Base-by-base conservation (phyloP, 108 stramenopile species). In the Conticribra weissflogii region DNA sequence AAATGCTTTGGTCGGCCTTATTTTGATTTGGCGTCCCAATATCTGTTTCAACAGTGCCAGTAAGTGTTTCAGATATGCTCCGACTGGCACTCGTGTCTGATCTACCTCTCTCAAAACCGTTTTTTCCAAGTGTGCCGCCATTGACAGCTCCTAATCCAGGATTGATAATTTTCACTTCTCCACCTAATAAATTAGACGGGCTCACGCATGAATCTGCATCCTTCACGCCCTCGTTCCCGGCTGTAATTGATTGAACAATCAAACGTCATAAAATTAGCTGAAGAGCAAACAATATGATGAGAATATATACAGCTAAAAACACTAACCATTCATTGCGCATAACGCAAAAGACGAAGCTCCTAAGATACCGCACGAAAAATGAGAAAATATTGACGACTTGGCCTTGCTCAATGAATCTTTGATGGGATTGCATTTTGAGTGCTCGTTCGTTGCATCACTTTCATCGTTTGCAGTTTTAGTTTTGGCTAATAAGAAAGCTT, bases 301-400 rank as follows among this genome's bases (percentile, higher is more conserved):
- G n/a, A 21, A 30, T 16, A 45, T 45, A 14, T 45, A 45, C 9
- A 9, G 16, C 14, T 14, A 14, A 53, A 16, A 30, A n/a, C 2
- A 24, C 54, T 58, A 51, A 63, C 68, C 76, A 25, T 72, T 63
- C 49, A 64, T 9, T 29, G 78, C 65, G 16, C 78, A 79, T 24
- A 66, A 67, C 9, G 56, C 67, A 36, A 72, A 80, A 23, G 79
- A 80, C 50, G 79, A 80, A 15, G 79, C 67, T 28, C 58, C 57
- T n/a, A 68, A 54, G 1, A 72, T 5, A 14, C 56, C 67, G 45
- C 79, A 80, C 1, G 71, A 34, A 27, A 80, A 68, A 16, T 48
- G 71, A 33, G 71, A 63, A 21, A 73, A 21, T 44, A 73, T 48
- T 21, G 76, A 54, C 27, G 46, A 5, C 32, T 54, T 80, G 12